These are phyloP conservation scores for Theobroma cacao DNA, from an alignment of 345 rosid species.

Conservation along the genomic window DNA sequence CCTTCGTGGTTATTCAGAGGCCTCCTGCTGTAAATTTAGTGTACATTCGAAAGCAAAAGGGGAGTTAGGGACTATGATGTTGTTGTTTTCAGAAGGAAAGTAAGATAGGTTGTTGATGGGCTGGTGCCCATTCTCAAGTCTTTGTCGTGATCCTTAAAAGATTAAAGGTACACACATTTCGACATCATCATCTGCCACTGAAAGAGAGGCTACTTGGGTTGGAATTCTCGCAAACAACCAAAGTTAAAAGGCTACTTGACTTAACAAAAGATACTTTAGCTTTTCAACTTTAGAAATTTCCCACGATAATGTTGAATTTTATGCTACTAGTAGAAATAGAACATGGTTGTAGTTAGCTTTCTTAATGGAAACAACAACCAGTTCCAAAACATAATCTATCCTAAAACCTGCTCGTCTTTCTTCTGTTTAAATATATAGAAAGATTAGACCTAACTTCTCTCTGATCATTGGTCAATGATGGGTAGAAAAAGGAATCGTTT, in stretches of 20 bases:
- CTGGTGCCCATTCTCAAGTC: slow-evolving; percentile 14
- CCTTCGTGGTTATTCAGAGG: neutral
- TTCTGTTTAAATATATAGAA: neutral
- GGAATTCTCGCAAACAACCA: neutral
- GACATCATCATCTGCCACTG: neutral
- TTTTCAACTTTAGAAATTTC: neutral
- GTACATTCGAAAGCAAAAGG: neutral
- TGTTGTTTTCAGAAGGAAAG: neutral
- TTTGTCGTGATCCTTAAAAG: slow-evolving; percentile 4
- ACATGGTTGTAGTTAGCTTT: neutral
- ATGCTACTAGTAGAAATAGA: neutral
- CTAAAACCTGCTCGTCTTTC: neutral
- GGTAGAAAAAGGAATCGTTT: neutral
- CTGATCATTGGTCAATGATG: neutral
- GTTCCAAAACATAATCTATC: neutral
- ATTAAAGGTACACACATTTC: slow-evolving; percentile 16
- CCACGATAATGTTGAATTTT: no score
- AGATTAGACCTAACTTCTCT: neutral
- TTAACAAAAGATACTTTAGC: neutral
- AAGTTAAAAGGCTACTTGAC: neutral
- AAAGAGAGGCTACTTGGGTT: neutral
- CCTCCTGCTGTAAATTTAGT: no score
- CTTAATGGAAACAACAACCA: neutral
- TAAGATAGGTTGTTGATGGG: neutral
- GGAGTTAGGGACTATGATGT: neutral